These are phyloP conservation scores for Sugiyamaella paludigena DNA, from an alignment of 1,139 yeast species.

Conservation along the genomic window DNA sequence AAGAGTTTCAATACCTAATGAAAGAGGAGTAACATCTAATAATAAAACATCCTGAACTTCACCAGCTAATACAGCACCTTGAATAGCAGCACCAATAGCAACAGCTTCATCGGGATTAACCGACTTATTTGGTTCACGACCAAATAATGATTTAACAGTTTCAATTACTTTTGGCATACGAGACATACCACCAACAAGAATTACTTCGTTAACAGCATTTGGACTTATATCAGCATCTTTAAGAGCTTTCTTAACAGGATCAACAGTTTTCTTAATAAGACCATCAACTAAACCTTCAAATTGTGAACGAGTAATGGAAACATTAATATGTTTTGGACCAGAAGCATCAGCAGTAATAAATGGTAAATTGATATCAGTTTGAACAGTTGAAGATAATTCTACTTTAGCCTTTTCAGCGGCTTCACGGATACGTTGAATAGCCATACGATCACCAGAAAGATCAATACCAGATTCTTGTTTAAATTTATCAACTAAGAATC, in stretches of 20 bases:
- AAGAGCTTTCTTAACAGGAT: conserved; percentile 97
- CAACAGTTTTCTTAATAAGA: conserved; percentile 86
- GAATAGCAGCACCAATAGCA: conserved; percentile 99
- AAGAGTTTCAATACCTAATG: conserved; percentile 96
- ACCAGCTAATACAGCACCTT: conserved; percentile 98
- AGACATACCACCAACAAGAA: conserved; percentile 99
- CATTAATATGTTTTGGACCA: conserved; percentile 98
- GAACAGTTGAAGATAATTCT: conserved; percentile 89
- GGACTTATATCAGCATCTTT: conserved; percentile 90
- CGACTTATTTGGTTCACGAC: conserved; percentile 96
- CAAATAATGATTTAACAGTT: conserved; percentile 89
- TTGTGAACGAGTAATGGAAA: conserved; percentile 88
- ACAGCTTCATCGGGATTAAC: conserved; percentile 99
- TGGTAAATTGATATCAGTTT: conserved; percentile 95
- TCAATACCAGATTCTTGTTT: conserved; percentile 91
- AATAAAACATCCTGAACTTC: conserved; percentile 94
- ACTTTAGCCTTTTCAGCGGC: conserved; percentile 99
- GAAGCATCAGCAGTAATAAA: conserved; percentile 93
- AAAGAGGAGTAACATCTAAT: conserved; percentile 95
- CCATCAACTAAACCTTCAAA: conserved; percentile 90
- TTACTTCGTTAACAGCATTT: conserved; percentile 89
- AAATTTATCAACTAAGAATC: conserved; percentile 88
- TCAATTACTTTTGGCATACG: conserved; percentile 99
- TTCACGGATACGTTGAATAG: conserved; percentile 98
- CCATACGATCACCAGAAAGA: conserved; percentile 92